Evolutionary conservation across 805 yeast genomes (phyloP).

Genomic region (Candida krabiensis): DNA sequence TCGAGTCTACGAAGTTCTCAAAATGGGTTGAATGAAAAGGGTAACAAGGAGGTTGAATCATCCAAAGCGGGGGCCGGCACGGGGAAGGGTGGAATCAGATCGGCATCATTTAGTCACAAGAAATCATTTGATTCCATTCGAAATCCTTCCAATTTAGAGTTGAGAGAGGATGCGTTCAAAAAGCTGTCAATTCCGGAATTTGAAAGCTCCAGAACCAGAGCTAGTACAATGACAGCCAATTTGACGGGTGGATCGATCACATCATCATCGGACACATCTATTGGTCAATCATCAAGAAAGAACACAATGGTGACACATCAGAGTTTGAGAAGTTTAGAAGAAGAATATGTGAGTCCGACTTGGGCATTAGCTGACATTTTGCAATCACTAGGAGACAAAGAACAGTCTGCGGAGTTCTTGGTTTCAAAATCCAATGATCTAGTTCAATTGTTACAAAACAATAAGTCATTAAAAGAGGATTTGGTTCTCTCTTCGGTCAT

Average conservation of each 20-base stretch:
- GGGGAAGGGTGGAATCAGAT: too few relatives aligned
- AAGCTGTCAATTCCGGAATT: conserved; percentile 23
- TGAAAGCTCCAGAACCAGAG: conserved; percentile 23
- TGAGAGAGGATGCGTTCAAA: conserved; percentile 14
- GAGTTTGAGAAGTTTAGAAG: conserved; percentile 3
- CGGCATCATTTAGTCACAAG: too few relatives aligned
- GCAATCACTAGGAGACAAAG: conserved; percentile 53
- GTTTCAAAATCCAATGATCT: conserved; percentile 67
- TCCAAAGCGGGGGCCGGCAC: too few relatives aligned
- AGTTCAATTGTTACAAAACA: conserved; percentile 51
- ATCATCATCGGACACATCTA: conserved; percentile 16
- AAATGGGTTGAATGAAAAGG: conserved; percentile 3
- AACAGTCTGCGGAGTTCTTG: conserved; percentile 47
- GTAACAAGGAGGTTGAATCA: conserved; percentile 1
- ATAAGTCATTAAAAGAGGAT: conserved; percentile 65
- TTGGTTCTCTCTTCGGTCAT: conserved; percentile 59
- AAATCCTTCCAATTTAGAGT: conserved; percentile 2
- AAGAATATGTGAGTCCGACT: conserved; percentile 42
- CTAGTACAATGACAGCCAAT: conserved; percentile 22
- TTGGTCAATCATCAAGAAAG: conserved; percentile 14
- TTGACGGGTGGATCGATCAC: conserved; percentile 16
- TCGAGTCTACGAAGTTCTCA: conserved; percentile 3
- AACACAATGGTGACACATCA: conserved; percentile 9
- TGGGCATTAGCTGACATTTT: conserved; percentile 66
- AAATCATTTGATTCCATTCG: not conserved